Base-by-base conservation (phyloP, 257 asterid species). In the Solanum virginianum region DNA sequence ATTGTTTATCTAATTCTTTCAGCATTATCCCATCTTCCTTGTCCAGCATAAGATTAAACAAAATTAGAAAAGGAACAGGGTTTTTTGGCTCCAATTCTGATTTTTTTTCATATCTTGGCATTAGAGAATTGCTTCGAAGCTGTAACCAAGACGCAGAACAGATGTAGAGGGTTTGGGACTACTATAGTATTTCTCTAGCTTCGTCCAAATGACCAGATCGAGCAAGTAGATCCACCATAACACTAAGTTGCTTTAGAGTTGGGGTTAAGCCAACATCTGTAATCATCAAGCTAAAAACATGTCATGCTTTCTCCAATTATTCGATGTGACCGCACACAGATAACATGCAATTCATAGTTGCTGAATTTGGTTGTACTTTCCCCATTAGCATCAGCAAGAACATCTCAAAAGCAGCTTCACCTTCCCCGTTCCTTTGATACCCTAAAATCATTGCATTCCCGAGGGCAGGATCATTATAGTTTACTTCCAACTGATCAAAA, bases 371-470 rank as follows among this genome's bases (percentile, higher is more conserved):
- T 86, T 85, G 88, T 69, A 94, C 92, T 87, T 87, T 92, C 69
- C 82, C 88, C 84, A 90, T 89, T 47, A 92, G 80, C 98, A 95
- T 94, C n/a, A n/a, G n/a, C n/a, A n/a, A n/a, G n/a, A n/a, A n/a
- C n/a, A n/a, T n/a, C n/a, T n/a, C n/a, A n/a, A 91, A 93, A 86
- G 97, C 98, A 75, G 91, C 90, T 91, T 91, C 93, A 72, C 86
- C 85, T 70, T 83, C 86, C 49, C 98, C 97, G 54, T 96, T 92
- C 83, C 88, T 91, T 66, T 98, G 97, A 57, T 93, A 94, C 22
- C 99, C 99, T 63, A 94, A 94, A 70, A 96, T 96, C 95, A 94
- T 96, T 22, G 97, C 98, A 83, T 96, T 96, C 98, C 99, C 95
- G 75, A 94, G 87, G 22, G 94, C 95, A 16, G 99, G 96, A 87